phyloP scores from a whole-genome alignment of 495 filamentous ascomycete genomes.

The Antarctomyces pellizariae region DNA sequence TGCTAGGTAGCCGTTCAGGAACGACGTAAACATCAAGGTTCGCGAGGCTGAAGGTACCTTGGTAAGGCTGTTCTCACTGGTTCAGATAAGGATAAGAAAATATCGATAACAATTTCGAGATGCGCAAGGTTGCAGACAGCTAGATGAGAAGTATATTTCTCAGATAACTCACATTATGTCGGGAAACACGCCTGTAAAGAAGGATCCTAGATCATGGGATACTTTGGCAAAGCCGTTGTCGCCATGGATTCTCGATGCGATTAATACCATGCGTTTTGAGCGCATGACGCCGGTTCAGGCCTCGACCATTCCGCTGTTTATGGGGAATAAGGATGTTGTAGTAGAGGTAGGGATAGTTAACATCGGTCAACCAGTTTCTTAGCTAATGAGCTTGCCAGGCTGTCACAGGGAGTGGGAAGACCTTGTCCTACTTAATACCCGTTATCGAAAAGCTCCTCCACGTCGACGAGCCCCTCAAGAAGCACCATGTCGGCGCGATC shows the following conservation, averaged over 20 bases:
- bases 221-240: slow-evolving; percentile 55
- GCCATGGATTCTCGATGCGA: slow-evolving; percentile 73
- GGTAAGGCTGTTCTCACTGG: too few relatives aligned
- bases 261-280: slow-evolving; percentile 61
- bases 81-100: too few relatives aligned
- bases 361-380: slow-evolving; percentile 1
- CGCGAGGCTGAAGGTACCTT: too few relatives aligned
- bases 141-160: too few relatives aligned
- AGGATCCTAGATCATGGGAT: slow-evolving; percentile 47
- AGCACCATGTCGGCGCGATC: slow-evolving; percentile 73
- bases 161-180: too few relatives aligned
- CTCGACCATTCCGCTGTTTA: slow-evolving; percentile 77
- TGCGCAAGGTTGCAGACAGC: too few relatives aligned
- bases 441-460: slow-evolving; percentile 66
- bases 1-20: too few relatives aligned
- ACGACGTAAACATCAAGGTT: too few relatives aligned
- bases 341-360: slow-evolving; percentile 35
- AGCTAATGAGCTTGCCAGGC: slow-evolving; percentile 21
- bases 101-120: too few relatives aligned
- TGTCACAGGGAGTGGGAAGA: slow-evolving; percentile 91
- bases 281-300: slow-evolving; percentile 89
- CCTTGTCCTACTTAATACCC: slow-evolving; percentile 73
- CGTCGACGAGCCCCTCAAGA: slow-evolving; percentile 46
- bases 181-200: too few relatives aligned
- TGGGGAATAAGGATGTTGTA: slow-evolving; percentile 87